These are phyloP conservation scores for Chaetoceros muelleri DNA, from an alignment of 108 stramenopile species.

Conservation along the genomic window DNA sequence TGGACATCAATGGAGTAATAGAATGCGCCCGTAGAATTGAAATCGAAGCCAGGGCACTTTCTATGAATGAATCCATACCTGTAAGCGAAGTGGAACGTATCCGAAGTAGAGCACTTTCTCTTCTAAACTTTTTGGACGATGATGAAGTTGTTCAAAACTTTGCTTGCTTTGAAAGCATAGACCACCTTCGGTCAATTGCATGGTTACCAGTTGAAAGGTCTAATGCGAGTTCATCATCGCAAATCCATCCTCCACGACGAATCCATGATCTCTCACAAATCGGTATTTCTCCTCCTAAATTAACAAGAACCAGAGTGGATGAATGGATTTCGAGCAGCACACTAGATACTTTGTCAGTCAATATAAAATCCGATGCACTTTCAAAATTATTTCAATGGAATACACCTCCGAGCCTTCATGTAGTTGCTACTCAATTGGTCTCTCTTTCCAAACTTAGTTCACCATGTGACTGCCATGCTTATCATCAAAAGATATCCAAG, in stretches of 20 bases:
- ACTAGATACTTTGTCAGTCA: not conserved
- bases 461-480: no score
- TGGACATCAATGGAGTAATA: not conserved
- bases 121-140: slow-evolving; percentile 3
- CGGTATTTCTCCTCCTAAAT: not conserved
- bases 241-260: not conserved
- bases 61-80: not conserved
- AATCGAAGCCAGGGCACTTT: not conserved
- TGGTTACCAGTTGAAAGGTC: not conserved
- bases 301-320: not conserved
- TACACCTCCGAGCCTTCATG: not conserved
- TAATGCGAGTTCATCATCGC: not conserved
- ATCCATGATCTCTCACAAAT: not conserved
- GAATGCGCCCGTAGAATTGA: not conserved
- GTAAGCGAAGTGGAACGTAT: not conserved
- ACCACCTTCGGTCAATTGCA: no score
- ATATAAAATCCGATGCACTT: not conserved
- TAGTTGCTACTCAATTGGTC: not conserved
- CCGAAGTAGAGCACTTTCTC: not conserved
- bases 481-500: no score
- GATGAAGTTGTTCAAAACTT: not conserved
- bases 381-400: not conserved
- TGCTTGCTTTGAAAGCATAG: no score
- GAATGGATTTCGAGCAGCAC: not conserved
- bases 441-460: no score